Base-by-base conservation (phyloP, 352 stramenopile species). In the Pythium chondricola region DNA sequence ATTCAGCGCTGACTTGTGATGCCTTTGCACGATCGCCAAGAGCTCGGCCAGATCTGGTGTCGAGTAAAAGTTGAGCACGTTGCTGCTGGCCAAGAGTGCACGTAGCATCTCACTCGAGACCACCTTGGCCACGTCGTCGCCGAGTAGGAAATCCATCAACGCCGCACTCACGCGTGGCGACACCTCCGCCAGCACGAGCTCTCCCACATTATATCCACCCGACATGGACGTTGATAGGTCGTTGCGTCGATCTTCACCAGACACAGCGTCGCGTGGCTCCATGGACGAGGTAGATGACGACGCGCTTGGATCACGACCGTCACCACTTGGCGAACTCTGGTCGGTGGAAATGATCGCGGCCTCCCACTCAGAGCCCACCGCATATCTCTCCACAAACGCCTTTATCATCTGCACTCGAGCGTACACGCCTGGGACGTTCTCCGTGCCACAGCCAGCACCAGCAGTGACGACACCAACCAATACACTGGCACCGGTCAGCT, bases 391-490 rank as follows among this genome's bases (percentile, higher is more conserved):
- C 10, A 63, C 16, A 35, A 63, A 63, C 6, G 37, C 36, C 2
- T 29, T 32, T 14, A 63, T 22, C 7, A 9, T 26, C 13, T 39
- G 27, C 13, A 49, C 45, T 9, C 45, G 53, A 39, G 39, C 42
- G 32, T 56, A 58, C 32, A 58, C 48, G 2, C 51, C 51, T 21
- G 51, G 51, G 1, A 58, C 39, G 26, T 48, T 41, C 22, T 52
- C 42, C 24, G 48, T 17, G 9, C 55, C 55, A 35, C 55, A 63
- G 25, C 37, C 39, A n/a, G 25, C 29, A 13, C 47, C 55, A 13
- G 32, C 43, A 25, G 47, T 63, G n/a, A 63, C 55, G n/a, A 63
- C 14, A 9, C 42, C 55, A 9, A 54, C 22, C 6, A 63, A 39
- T 20, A 30, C 16, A 0, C 14, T 63, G 20, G 18, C 4, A 16